Evolutionary conservation across 108 stramenopile species (phyloP), one percentile per base, ranked within the genome.

Genomic region (Conticribra guillardii): DNA sequence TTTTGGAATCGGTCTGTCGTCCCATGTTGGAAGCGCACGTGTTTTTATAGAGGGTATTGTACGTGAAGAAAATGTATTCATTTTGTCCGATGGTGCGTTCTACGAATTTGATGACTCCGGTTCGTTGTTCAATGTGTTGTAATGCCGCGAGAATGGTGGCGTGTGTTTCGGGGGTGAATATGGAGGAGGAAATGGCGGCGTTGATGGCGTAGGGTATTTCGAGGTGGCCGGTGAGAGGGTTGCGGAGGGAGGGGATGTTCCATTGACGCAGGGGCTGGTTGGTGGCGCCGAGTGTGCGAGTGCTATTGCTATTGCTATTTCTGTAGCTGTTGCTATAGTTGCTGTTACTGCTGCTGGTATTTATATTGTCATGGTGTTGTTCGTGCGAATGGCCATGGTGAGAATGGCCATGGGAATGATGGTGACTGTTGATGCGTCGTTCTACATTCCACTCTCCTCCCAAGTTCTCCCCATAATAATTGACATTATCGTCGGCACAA

Each of bases 41-140:
- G 22, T 44, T 60, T 9, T 31, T 18, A 21, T 70, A 70, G 29
- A 37, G 45, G 7, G 69, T 60, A 44, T 65, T 30, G 37, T 74
- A 52, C 21, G 54, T 41, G 37, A 74, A 74, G 64, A 55, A 70
- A 18, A 78, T 78, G 50, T 78, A 78, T n/a, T 65, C 57, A 11
- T 5, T 11, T 19, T 18, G 1, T 33, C 65, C 56, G 31, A 44
- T 51, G 15, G 63, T 52, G 2, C 57, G 52, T 15, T 59, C 54
- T 14, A 64, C 41, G 50, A 78, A 78, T 58, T 58, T 46, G 2
- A 78, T 47, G 21, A 78, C 64, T n/a, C 69, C 69, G 4, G 76
- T 65, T 30, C 33, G 52, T 46, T 70, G 33, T 55, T 70, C 76
- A 41, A 78, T 78, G 52, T 69, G 55, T 7, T 29, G n/a, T 2